Conservation (phyloP, 805 yeast genomes). For the Metschnikowia proteae region DNA sequence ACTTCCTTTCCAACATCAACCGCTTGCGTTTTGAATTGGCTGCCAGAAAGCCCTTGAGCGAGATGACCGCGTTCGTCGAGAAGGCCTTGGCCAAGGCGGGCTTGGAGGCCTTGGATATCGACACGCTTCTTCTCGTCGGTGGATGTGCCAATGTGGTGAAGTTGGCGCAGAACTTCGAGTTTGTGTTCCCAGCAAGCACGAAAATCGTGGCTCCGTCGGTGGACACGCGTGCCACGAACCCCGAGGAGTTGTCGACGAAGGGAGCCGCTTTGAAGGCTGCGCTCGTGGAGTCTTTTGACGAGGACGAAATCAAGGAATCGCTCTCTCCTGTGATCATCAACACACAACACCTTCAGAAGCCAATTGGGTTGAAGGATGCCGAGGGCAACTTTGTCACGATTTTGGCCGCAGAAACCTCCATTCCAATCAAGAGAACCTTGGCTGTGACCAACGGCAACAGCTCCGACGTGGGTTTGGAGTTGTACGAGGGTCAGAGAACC, state of each 20-base stretch:
- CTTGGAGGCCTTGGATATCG: slow-evolving; percentile 78
- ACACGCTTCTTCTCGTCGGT: slow-evolving; percentile 89
- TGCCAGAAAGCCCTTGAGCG: slow-evolving; percentile 70
- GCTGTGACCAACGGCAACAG: slow-evolving; percentile 60
- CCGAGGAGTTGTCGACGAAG: slow-evolving; percentile 84
- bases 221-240: slow-evolving; percentile 76
- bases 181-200: slow-evolving; percentile 77
- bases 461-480: slow-evolving; percentile 57
- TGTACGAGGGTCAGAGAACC: slow-evolving; percentile 83
- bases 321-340: slow-evolving; percentile 78
- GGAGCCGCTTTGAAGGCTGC: slow-evolving; percentile 98
- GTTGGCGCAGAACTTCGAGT: slow-evolving; percentile 68
- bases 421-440: slow-evolving; percentile 79
- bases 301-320: slow-evolving; percentile 76
- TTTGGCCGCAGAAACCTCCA: slow-evolving; percentile 78
- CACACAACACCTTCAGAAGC: slow-evolving; percentile 80
- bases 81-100: slow-evolving; percentile 75
- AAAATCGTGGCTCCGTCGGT: slow-evolving; percentile 66
- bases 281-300: slow-evolving; percentile 74
- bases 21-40: slow-evolving; percentile 90
- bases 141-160: slow-evolving; percentile 93
- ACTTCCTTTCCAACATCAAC: slow-evolving; percentile 89
- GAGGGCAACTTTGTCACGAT: slow-evolving; percentile 71
- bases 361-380: slow-evolving; percentile 79
- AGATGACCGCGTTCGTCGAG: slow-evolving; percentile 75